Conservation (phyloP, 345 rosid genomes). For the Luvunga scandens region DNA sequence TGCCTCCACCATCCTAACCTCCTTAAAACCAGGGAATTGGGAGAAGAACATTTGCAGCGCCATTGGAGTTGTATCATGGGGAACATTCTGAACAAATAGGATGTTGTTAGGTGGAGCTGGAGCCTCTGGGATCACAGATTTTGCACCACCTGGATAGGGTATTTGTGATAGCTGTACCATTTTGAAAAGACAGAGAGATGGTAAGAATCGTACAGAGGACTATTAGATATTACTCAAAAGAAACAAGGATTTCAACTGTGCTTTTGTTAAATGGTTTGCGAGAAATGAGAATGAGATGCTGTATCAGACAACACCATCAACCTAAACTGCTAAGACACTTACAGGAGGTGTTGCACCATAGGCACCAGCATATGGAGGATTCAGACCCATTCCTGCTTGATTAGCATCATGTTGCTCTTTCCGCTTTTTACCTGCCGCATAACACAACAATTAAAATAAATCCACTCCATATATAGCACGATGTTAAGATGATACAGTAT, state of each 20-base stretch:
- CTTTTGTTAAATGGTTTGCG: background rate
- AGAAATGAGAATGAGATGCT: background rate
- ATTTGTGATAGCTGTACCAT: slow-evolving; percentile 75
- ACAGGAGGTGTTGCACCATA: slow-evolving; percentile 90
- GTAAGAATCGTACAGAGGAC: background rate
- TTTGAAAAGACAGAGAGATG: background rate
- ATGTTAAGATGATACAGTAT: background rate
- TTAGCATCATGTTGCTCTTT: slow-evolving; percentile 85
- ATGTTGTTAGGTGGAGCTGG: slow-evolving; percentile 95
- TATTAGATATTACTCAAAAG: background rate
- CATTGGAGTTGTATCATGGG: slow-evolving; percentile 80
- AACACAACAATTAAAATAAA: background rate
- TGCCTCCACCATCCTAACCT: slow-evolving; percentile 93
- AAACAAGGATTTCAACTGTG: background rate
- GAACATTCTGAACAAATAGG: slow-evolving; percentile 88
- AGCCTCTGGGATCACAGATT: slow-evolving; percentile 68
- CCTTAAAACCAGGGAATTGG: slow-evolving; percentile 82
- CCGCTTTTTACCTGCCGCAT: slow-evolving; percentile 67
- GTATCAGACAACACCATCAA: background rate
- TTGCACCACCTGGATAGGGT: slow-evolving; percentile 73
- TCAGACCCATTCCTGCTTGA: slow-evolving; percentile 49
- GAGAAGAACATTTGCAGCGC: slow-evolving; percentile 74
- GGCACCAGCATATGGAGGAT: slow-evolving; percentile 67
- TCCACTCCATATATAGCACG: background rate
- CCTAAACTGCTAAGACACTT: slow-evolving; percentile 25